phyloP scores from a whole-genome alignment of 345 rosid genomes.

The Eutrema yunnanense region DNA sequence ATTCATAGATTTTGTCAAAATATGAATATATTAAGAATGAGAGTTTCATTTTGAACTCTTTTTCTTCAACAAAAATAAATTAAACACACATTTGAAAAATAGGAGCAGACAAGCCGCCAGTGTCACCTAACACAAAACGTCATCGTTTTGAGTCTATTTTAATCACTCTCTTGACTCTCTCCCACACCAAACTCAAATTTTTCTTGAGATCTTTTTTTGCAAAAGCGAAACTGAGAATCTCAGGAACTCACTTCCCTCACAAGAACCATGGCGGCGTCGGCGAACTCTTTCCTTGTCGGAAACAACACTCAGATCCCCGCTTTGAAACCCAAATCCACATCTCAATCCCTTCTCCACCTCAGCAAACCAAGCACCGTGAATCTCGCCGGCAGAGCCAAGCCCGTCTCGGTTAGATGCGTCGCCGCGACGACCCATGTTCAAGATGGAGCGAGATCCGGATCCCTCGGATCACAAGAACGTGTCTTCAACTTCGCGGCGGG shows the following conservation, averaged over 20 bases:
- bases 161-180: neutral
- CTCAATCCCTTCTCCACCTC: conserved; percentile 28
- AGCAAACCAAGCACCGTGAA: conserved; percentile 21
- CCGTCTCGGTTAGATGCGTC: conserved; percentile 44
- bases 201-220: neutral
- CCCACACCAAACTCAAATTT: conserved; percentile 8
- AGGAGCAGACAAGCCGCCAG: conserved; percentile 21
- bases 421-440: conserved; percentile 34
- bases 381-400: conserved; percentile 20
- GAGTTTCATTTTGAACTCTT: neutral
- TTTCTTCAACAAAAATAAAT: neutral
- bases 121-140: conserved; percentile 17
- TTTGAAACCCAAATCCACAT: conserved; percentile 20
- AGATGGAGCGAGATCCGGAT: conserved; percentile 10
- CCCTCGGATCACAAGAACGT: conserved; percentile 42
- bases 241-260: neutral
- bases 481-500: conserved; percentile 95
- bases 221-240: neutral
- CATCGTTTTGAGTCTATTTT: neutral
- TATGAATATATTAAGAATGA: conserved; percentile 2
- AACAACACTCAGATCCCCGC: conserved; percentile 21
- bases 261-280: conserved; percentile 38
- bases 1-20: neutral
- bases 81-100: conserved; percentile 10
- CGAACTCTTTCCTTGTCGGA: conserved; percentile 42